Base-by-base conservation (phyloP, 768 basidiomycete genomes). In the Kwoniella pini region DNA sequence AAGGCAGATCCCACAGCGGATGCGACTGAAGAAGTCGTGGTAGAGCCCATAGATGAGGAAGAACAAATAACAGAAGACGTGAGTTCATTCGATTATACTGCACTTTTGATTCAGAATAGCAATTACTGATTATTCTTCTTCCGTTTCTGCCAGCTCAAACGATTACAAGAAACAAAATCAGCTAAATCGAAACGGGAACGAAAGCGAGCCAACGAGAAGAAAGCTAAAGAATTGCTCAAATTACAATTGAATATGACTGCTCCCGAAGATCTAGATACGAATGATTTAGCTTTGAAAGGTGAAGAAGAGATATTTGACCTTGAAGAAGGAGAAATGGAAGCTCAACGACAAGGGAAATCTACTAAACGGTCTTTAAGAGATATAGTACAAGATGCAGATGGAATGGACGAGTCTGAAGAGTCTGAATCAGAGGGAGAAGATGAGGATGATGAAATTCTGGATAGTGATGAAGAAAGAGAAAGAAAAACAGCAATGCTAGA, bases 201-300 rank as follows among this genome's bases (percentile, higher is more conserved):
- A 54, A 85, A 92, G 54, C 84, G 86, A 33, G 86, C 87, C 1
- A 97, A 97, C 79, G 96, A 98, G 80, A 82, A 89, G 72, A 91
- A 89, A 79, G 82, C 84, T 27, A 86, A 88, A 65, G 90, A 91
- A 0, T 87, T 98, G 39, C 90, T 91, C 73, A 88, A 94, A 53
- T 89, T 98, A 86, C 96, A 98, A 76, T 83, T 98, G 45, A 88
- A 90, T 74, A 99, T 99, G 96, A 90, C 89, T 12, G 91, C 92
- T 19, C 96, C 96, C n/a, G 81, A 94, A 67, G 96, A 97, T 69
- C 93, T 98, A 65, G 94, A 93, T 75, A 79, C 93, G 60, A 74
- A 77, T 44, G 82, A 84, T 53, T 80, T 85, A 2, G 82, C 88
- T 17, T 82, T 95, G 17, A 82, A 80, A n/a, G 74, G 84, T 22